Evolutionary conservation across 2,329 filamentous ascomycete species (phyloP).

Genomic region (Colletotrichum sp.): DNA sequence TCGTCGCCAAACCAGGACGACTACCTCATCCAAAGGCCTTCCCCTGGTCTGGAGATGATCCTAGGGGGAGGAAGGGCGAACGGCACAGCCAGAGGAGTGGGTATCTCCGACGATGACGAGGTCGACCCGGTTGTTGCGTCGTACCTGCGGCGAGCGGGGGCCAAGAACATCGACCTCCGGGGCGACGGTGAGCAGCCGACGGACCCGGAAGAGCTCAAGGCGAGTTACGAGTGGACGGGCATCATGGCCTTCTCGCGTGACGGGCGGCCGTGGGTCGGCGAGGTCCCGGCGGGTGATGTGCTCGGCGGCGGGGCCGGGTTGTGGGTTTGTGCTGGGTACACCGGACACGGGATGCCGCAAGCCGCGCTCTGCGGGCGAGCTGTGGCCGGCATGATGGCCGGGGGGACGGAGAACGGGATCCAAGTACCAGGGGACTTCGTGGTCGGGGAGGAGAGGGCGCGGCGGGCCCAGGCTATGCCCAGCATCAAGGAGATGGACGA

Average conservation of each 20-base stretch:
- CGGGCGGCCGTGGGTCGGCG: constrained; percentile 72
- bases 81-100: constrained; percentile 58
- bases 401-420: constrained; percentile 34
- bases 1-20: constrained; percentile 61
- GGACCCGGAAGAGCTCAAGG: constrained; percentile 49
- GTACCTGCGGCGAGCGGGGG: constrained; percentile 58
- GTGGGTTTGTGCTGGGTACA: constrained; percentile 71
- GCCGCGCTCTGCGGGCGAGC: constrained; percentile 70
- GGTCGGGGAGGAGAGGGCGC: constrained; percentile 36
- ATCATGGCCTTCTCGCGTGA: constrained; percentile 81
- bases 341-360: constrained; percentile 80
- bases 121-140: constrained; percentile 60
- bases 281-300: constrained; percentile 52
- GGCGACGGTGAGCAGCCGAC: constrained; percentile 32
- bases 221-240: constrained; percentile 75
- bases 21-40: constrained; percentile 75
- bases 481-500: constrained; percentile 20
- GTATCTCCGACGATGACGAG: constrained; percentile 63
- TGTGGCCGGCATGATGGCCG: constrained; percentile 64
- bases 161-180: constrained; percentile 46
- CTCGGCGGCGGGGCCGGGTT: constrained; percentile 60
- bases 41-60: constrained; percentile 64
- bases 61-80: constrained; percentile 72
- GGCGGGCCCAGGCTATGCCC: constrained; percentile 17
- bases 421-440: constrained; percentile 50